These are phyloP conservation scores for Pichia insulana DNA, from an alignment of 805 yeast species.

Conservation along the genomic window DNA sequence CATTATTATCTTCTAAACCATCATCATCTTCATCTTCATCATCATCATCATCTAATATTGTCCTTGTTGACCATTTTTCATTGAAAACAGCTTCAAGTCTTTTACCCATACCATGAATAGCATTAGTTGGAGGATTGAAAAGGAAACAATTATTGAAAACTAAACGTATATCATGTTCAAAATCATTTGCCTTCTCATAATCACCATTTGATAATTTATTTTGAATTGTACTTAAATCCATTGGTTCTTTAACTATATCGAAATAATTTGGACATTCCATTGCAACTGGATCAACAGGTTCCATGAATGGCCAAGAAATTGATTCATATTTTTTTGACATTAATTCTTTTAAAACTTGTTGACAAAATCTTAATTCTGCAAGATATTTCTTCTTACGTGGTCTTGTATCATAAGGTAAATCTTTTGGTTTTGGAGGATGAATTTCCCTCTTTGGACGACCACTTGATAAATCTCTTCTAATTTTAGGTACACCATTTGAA, in stretches of 20 bases:
- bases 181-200: conserved; percentile 82
- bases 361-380: conserved; percentile 81
- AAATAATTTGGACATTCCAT: conserved; percentile 85
- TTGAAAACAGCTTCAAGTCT: conserved; percentile 79
- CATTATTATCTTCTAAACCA: conserved; percentile 23
- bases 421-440: conserved; percentile 94
- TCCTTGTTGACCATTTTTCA: conserved; percentile 81
- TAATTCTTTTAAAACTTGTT: conserved; percentile 73
- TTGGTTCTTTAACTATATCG: conserved; percentile 82
- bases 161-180: conserved; percentile 72
- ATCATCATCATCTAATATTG: conserved; percentile 34
- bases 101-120: conserved; percentile 93
- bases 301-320: conserved; percentile 82
- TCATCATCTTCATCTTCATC: conserved; percentile 33
- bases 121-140: conserved; percentile 95
- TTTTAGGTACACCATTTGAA: conserved; percentile 44
- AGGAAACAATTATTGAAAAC: conserved; percentile 84
- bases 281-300: conserved; percentile 93
- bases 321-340: conserved; percentile 74
- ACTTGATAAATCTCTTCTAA: conserved; percentile 52
- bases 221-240: conserved; percentile 86
- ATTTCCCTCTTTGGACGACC: conserved; percentile 93
- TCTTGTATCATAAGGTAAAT: conserved; percentile 80
- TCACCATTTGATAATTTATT: conserved; percentile 76
- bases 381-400: conserved; percentile 90